phyloP scores from a whole-genome alignment of 2,329 filamentous ascomycete species.

The Coniochaeta pulveracea region DNA sequence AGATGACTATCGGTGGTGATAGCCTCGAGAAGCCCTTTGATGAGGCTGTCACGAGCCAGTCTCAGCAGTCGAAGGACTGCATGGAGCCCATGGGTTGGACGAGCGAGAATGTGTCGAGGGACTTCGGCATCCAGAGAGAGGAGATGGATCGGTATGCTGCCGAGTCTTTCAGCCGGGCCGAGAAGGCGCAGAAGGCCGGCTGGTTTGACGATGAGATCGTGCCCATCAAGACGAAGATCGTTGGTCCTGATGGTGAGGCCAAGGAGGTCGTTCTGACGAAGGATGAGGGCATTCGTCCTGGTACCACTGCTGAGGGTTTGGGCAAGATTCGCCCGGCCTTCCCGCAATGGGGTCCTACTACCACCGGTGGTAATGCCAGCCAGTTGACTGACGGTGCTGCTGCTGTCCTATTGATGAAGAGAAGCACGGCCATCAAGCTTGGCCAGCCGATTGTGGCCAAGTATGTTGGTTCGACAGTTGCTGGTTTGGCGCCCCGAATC shows the following conservation, averaged over 20 bases:
- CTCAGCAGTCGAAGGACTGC: slow-evolving; percentile 73
- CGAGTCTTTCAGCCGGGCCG: slow-evolving; percentile 79
- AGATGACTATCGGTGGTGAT: slow-evolving; percentile 70
- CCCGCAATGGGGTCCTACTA: slow-evolving; percentile 75
- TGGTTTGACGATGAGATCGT: slow-evolving; percentile 92
- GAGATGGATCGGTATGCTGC: slow-evolving; percentile 76
- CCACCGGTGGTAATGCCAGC: slow-evolving; percentile 86
- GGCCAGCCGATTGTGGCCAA: slow-evolving; percentile 90
- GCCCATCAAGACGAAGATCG: slow-evolving; percentile 71
- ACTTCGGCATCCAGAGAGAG: slow-evolving; percentile 76
- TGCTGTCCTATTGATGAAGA: slow-evolving; percentile 86
- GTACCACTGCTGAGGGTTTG: slow-evolving; percentile 75
- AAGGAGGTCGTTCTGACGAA: slow-evolving; percentile 68
- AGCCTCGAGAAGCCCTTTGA: slow-evolving; percentile 63
- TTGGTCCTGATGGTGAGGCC: slow-evolving; percentile 70
- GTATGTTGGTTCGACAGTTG: slow-evolving; percentile 83
- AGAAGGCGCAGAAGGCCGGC: slow-evolving; percentile 80
- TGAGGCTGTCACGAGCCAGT: slow-evolving; percentile 57
- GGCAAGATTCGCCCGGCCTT: slow-evolving; percentile 84
- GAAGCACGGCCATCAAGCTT: slow-evolving; percentile 74
- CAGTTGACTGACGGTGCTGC: slow-evolving; percentile 94
- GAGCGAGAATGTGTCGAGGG: slow-evolving; percentile 85
- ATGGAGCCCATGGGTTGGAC: slow-evolving; percentile 97
- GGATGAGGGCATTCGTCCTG: slow-evolving; percentile 85
- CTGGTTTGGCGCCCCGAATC: slow-evolving; percentile 82